phyloP scores from a whole-genome alignment of 371 early-diverging fungal species.

The Entomophthora muscae region DNA sequence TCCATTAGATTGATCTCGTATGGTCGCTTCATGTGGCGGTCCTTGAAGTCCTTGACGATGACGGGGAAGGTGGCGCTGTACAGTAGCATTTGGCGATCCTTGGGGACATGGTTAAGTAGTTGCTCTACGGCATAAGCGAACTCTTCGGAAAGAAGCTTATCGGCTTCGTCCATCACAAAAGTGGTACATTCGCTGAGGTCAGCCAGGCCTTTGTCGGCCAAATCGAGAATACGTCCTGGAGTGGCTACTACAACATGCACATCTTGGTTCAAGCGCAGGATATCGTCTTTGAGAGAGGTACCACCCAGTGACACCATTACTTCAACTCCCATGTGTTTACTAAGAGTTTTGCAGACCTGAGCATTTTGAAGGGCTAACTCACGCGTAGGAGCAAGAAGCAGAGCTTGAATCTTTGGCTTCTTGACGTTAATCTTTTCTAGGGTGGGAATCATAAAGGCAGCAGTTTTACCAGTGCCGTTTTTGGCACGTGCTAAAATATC shows the following conservation, averaged over 20 bases:
- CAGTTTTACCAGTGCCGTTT: slow-evolving; percentile 98
- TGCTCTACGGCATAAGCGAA: slow-evolving; percentile 94
- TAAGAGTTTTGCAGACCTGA: slow-evolving; percentile 84
- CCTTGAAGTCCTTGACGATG: slow-evolving; percentile 88
- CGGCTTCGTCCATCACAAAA: slow-evolving; percentile 98
- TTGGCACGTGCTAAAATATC: slow-evolving; percentile 95
- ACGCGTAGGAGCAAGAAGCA: slow-evolving; percentile 90
- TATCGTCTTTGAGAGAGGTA: slow-evolving; percentile 94
- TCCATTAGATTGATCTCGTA: slow-evolving; percentile 98
- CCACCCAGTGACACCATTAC: slow-evolving; percentile 98
- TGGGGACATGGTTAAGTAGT: slow-evolving; percentile 64
- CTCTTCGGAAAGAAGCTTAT: slow-evolving; percentile 91
- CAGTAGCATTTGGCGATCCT: slow-evolving; percentile 83
- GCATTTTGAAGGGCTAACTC: slow-evolving; percentile 94
- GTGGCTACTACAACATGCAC: slow-evolving; percentile 96
- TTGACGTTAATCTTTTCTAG: slow-evolving; percentile 81
- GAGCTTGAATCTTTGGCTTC: slow-evolving; percentile 61
- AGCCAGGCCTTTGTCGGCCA: slow-evolving; percentile 75
- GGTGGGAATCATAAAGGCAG: slow-evolving; percentile 89
- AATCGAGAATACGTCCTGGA: slow-evolving; percentile 94
- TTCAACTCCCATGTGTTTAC: slow-evolving; percentile 80
- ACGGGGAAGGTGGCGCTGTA: slow-evolving; percentile 98
- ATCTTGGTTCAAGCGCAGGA: slow-evolving; percentile 73
- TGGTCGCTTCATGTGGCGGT: slow-evolving; percentile 80
- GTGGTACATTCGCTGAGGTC: slow-evolving; percentile 70